Evolutionary conservation across 164 flowering plant genomes (phyloP).

Genomic region (Stephania cephalantha): DNA sequence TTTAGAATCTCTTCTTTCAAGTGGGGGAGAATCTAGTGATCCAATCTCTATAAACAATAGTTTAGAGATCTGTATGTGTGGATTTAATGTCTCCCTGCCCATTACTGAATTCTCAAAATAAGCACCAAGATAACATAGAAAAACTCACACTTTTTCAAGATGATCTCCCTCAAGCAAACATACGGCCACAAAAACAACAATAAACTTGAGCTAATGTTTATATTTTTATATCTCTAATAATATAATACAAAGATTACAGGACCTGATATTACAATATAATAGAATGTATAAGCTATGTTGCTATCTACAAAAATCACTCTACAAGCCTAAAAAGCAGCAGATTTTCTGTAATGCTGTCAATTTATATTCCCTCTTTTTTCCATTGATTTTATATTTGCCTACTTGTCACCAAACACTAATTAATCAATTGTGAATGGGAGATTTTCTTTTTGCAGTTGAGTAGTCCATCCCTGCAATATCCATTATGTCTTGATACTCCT

Average conservation of each 20-base stretch:
- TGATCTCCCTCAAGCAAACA: neutral
- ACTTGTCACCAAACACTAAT: neutral
- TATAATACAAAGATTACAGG: neutral
- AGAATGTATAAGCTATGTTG: conserved; percentile 15
- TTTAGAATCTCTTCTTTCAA: no score
- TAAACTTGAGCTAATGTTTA: neutral
- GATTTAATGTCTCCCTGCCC: no score
- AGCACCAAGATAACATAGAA: no score
- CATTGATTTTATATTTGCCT: neutral
- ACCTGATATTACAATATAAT: neutral
- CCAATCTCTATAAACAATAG: no score
- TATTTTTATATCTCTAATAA: neutral
- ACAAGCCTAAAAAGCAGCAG: conserved; percentile 46
- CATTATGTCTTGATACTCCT: conserved; percentile 35
- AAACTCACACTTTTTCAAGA: neutral
- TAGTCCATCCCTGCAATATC: conserved; percentile 80
- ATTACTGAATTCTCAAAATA: no score
- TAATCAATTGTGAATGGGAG: conserved; percentile 70
- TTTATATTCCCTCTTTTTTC: conserved; percentile 5
- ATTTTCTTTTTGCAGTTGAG: conserved; percentile 64
- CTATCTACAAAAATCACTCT: conserved; percentile 27
- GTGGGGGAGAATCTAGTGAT: no score
- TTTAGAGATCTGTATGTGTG: no score
- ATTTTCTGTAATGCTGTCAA: conserved; percentile 46
- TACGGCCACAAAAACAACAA: neutral